Evolutionary conservation across 2,329 filamentous ascomycete genomes (phyloP).

Genomic region (Epichloe gansuensis): DNA sequence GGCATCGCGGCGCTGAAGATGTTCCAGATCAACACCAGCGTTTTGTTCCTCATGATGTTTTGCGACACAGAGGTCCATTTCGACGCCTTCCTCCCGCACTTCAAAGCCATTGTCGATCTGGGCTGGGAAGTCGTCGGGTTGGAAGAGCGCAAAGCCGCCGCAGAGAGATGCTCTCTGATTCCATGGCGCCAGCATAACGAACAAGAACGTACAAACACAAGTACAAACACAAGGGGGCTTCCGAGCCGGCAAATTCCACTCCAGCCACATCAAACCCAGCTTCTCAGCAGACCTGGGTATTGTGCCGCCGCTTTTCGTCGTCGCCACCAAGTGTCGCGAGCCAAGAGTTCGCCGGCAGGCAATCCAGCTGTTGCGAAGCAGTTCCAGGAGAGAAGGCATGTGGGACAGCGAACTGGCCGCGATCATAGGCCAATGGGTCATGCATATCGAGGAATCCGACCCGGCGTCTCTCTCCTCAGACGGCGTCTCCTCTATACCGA

Average conservation of each 20-base stretch:
- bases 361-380: conserved; percentile 47
- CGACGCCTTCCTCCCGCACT: conserved; percentile 39
- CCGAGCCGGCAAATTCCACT: conserved; percentile 29
- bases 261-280: conserved; percentile 44
- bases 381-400: conserved; percentile 53
- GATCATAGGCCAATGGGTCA: conserved; percentile 42
- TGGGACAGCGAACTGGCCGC: conserved; percentile 54
- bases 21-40: conserved; percentile 44
- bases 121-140: conserved; percentile 48
- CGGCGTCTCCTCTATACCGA: conserved; percentile 1
- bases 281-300: conserved; percentile 55
- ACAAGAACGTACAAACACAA: conserved; percentile 2
- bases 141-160: conserved; percentile 39
- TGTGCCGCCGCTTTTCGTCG: conserved; percentile 51
- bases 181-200: conserved; percentile 28
- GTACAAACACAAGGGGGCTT: conserved; percentile 21
- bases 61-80: conserved; percentile 46
- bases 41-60: conserved; percentile 50
- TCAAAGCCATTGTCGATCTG: conserved; percentile 43
- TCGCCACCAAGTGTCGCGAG: conserved; percentile 55
- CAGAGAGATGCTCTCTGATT: conserved; percentile 32
- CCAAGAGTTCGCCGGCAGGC: conserved; percentile 44
- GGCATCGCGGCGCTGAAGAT: conserved; percentile 51
- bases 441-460: conserved; percentile 40
- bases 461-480: not conserved